phyloP scores from a whole-genome alignment of 192 early-diverging fungal genomes.

The Rhizophagus sp. region DNA sequence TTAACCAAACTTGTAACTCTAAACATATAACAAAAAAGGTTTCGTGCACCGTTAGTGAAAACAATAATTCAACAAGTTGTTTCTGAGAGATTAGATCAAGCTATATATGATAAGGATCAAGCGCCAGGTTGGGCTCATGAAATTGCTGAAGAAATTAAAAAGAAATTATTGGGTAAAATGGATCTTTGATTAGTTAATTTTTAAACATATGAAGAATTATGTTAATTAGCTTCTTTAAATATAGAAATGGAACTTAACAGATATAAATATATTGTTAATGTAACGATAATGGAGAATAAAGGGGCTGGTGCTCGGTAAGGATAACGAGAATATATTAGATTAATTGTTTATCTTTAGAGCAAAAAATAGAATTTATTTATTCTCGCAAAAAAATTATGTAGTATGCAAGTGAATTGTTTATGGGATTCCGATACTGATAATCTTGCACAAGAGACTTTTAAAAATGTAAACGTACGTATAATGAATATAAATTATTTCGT shows the following conservation, averaged over 20 bases:
- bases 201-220: not conserved
- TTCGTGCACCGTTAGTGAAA: slow-evolving; percentile 2
- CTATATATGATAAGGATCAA: slow-evolving; percentile 33
- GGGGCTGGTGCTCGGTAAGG: slow-evolving; percentile 30
- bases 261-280: slow-evolving; percentile 33
- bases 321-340: not conserved
- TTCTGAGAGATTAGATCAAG: slow-evolving; percentile 17
- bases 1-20: not conserved
- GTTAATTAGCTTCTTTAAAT: not conserved
- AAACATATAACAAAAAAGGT: slow-evolving; percentile 11
- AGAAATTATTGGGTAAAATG: slow-evolving; percentile 15
- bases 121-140: slow-evolving; percentile 30
- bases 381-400: not conserved
- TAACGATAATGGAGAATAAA: slow-evolving; percentile 27
- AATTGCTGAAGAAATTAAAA: slow-evolving; percentile 29
- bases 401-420: slow-evolving; percentile 21
- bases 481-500: not conserved
- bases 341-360: not conserved
- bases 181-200: not conserved
- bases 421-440: slow-evolving; percentile 27
- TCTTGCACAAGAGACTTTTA: slow-evolving; percentile 24
- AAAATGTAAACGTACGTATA: slow-evolving; percentile 1
- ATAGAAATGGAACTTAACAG: slow-evolving; percentile 21
- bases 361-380: not conserved
- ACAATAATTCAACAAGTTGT: slow-evolving; percentile 22